phyloP scores from a whole-genome alignment of 805 yeast species.

The Wickerhamia fluorescens region DNA sequence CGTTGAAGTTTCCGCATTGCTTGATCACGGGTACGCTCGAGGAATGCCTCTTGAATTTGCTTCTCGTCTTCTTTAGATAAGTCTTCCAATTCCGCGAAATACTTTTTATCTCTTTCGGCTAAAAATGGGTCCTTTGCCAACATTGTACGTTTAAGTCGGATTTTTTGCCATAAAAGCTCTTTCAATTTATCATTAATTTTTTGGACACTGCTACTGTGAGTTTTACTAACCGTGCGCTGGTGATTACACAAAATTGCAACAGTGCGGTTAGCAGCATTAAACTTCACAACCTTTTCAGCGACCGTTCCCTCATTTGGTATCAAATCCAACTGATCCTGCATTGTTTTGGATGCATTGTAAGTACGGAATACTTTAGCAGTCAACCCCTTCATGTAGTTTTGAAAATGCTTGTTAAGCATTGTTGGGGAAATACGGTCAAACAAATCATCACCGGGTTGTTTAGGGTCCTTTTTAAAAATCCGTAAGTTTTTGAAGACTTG shows the following conservation, averaged over 20 bases:
- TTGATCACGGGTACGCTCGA: constrained; percentile 62
- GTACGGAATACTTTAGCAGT: constrained; percentile 98
- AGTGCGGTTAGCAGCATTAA: constrained; percentile 91
- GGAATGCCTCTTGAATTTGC: constrained; percentile 49
- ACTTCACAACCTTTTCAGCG: constrained; percentile 78
- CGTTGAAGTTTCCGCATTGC: constrained; percentile 57
- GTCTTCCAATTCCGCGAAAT: constrained; percentile 63
- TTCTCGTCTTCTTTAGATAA: constrained; percentile 58
- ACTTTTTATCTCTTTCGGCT: constrained; percentile 46
- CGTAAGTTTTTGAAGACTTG: constrained; percentile 86
- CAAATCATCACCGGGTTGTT: constrained; percentile 84
- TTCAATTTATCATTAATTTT: constrained; percentile 70
- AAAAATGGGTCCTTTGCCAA: constrained; percentile 52
- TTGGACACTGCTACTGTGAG: constrained; percentile 74
- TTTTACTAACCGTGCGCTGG: constrained; percentile 85
- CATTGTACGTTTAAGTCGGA: constrained; percentile 65
- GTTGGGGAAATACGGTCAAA: constrained; percentile 88
- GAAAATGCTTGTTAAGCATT: constrained; percentile 76
- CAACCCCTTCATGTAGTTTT: constrained; percentile 83
- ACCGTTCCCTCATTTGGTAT: constrained; percentile 84
- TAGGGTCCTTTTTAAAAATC: constrained; percentile 83
- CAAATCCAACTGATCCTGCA: constrained; percentile 88
- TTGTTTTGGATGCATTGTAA: constrained; percentile 90
- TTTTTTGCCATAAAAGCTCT: constrained; percentile 81
- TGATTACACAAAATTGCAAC: constrained; percentile 96